Base-by-base conservation (phyloP, 352 stramenopile species). In the Pythium rishiriense region DNA sequence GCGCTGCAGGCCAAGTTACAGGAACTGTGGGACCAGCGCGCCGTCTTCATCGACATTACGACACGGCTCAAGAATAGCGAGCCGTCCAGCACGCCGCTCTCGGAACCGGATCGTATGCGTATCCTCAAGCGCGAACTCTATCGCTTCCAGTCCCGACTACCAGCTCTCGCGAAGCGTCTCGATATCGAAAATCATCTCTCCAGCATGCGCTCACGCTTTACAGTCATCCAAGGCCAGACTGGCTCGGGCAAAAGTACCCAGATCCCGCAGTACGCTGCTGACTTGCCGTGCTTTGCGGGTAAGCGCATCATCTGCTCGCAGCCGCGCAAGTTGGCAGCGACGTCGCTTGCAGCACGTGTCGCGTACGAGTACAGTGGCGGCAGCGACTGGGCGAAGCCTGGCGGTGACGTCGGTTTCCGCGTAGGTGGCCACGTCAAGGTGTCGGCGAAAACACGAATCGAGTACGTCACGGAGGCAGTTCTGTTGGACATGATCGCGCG, bases 241-340 rank as follows among this genome's bases (percentile, higher is more conserved):
- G 66, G 61, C 1, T 73, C 66, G 25, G 66, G 66, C 7, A 73
- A 73, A 29, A 73, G 61, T 28, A 73, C 66, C 25, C 66, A 73
- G 51, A 60, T 73, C 29, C 66, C 66, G 1, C 66, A 73, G 28
- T 73, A 73, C 31, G 49, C 54, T 14, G 61, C 61, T 1, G 59
- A 65, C 15, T 22, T 64, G 42, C 37, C 58, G 25, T 66, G 61
- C 39, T 76, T 70, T 33, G 28, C 70, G 1, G 39, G 56, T 1
- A 67, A 63, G 31, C 55, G 57, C 17, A 79, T 76, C 31, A 50
- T 72, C n/a, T 69, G 58, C 41, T 68, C 68, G 5, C 70, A 76
- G 49, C 70, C 70, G 14, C 54, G 62, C 2, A 71, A 68, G 41
- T 49, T 68, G 0, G 70, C 66, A 4, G 67, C 70, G 3, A 66